Percentiles rank a stretch among this genome's conserved stretches.
phyloP scores from a whole-genome alignment of 2,329 filamentous ascomycete species.

The Epichloe coenophiala region DNA sequence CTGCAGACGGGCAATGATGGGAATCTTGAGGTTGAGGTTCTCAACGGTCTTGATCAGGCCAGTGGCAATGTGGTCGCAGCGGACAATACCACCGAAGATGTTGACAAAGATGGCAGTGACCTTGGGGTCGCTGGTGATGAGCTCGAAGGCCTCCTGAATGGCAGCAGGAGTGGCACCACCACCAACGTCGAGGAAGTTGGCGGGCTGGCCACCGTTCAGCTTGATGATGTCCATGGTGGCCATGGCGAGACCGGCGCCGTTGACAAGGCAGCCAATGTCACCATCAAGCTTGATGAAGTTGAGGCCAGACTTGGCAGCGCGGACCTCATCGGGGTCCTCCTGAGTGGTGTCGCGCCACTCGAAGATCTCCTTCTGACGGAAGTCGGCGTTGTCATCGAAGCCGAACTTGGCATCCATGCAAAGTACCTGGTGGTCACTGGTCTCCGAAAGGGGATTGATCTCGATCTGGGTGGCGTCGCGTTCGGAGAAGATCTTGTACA shows the following conservation, averaged over 20 bases:
- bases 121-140: constrained; percentile 97
- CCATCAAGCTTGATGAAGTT: constrained; percentile 99
- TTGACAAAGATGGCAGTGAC: constrained; percentile 99
- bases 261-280: constrained; percentile 98
- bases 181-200: constrained; percentile 98
- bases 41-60: constrained; percentile 91
- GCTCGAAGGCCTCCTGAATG: constrained; percentile 94
- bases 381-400: constrained; percentile 98
- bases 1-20: constrained; percentile 93
- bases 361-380: constrained; percentile 95
- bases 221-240: constrained; percentile 99
- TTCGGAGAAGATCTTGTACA: constrained; percentile 98
- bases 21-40: constrained; percentile 88
- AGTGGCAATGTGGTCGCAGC: constrained; percentile 93
- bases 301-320: constrained; percentile 82
- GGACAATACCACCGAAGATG: constrained; percentile 98
- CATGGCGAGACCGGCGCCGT: constrained; percentile 98
- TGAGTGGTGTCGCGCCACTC: constrained; percentile 85
- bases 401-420: constrained; percentile 99
- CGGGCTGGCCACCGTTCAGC: constrained; percentile 88
- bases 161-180: constrained; percentile 93
- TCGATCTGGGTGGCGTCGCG: constrained; percentile 98
- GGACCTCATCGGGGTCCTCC: constrained; percentile 95
- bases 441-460: constrained; percentile 98
- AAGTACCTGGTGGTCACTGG: constrained; percentile 92